Evolutionary conservation across 768 basidiomycete species (phyloP).

Genomic region (Boletus rubroflammeus): DNA sequence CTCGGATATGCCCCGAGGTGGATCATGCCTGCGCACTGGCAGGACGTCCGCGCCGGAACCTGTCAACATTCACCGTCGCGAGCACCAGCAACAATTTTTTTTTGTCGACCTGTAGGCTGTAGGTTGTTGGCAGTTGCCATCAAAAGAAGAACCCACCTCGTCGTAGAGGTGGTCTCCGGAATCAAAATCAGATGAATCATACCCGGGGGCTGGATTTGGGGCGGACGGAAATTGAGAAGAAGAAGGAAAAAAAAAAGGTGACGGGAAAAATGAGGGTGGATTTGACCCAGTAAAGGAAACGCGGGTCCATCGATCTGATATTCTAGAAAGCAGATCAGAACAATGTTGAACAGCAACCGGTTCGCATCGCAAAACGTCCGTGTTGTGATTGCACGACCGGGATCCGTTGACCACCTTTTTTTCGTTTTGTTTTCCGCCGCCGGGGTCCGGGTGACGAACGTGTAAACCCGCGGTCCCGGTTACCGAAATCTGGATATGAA

Average conservation of each 20-base stretch:
- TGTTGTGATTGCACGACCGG: not conserved
- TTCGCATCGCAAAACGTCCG: not conserved
- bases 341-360: not conserved
- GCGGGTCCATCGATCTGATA: not conserved
- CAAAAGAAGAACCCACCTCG: not conserved
- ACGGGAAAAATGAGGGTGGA: not conserved
- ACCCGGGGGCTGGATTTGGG: not conserved
- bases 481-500: constrained; percentile 9
- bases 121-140: not conserved
- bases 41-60: not conserved
- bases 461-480: not conserved
- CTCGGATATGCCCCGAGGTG: not conserved
- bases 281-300: not conserved
- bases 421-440: not conserved
- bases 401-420: not conserved
- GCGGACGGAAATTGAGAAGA: not conserved
- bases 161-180: not conserved
- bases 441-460: not conserved
- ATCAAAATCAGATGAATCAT: not conserved
- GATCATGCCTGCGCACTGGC: not conserved
- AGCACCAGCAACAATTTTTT: not conserved
- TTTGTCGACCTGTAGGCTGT: not conserved
- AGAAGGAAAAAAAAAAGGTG: not conserved
- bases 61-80: not conserved
- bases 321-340: not conserved